phyloP scores from a whole-genome alignment of 768 basidiomycete genomes.

The Amanita inopinata region DNA sequence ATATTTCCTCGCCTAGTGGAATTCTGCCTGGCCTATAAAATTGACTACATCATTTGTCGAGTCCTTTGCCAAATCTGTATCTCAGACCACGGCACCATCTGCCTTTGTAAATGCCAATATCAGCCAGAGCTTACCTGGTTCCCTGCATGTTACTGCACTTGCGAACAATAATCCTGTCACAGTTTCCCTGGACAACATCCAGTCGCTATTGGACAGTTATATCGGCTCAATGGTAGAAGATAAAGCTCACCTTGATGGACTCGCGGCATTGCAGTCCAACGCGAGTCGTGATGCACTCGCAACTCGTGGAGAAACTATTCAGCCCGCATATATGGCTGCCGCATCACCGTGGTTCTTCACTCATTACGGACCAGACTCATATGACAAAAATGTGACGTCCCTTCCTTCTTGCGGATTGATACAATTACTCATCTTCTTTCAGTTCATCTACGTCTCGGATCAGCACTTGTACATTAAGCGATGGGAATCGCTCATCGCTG shows the following conservation, averaged over 20 bases:
- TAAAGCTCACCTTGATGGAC: conserved; percentile 37
- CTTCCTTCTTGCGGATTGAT: background rate
- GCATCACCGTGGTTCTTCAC: conserved; percentile 77
- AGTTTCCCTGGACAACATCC: conserved; percentile 15
- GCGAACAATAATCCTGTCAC: conserved; percentile 11
- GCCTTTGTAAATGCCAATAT: conserved; percentile 7
- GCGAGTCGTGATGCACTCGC: conserved; percentile 13
- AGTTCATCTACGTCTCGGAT: conserved; percentile 62
- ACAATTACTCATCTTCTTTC: conserved; percentile 4
- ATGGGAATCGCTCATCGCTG: conserved; percentile 54
- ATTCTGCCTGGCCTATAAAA: conserved; percentile 69
- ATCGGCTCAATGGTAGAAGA: conserved; percentile 47
- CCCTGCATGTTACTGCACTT: background rate
- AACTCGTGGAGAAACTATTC: conserved; percentile 15
- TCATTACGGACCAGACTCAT: conserved; percentile 56
- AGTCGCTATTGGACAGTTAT: conserved; percentile 21
- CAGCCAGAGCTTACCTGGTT: too few species aligned
- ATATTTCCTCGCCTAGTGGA: conserved; percentile 43
- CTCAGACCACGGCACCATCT: conserved; percentile 14
- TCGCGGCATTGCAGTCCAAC: conserved; percentile 20
- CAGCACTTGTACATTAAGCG: conserved; percentile 56
- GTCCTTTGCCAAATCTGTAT: too few species aligned
- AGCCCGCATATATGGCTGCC: conserved; percentile 36
- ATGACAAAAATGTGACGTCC: conserved; percentile 57
- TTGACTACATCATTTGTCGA: conserved; percentile 35